Evolutionary conservation across 176 grass and related monocot species (phyloP).

Genomic region (Oryza meridionalis): DNA sequence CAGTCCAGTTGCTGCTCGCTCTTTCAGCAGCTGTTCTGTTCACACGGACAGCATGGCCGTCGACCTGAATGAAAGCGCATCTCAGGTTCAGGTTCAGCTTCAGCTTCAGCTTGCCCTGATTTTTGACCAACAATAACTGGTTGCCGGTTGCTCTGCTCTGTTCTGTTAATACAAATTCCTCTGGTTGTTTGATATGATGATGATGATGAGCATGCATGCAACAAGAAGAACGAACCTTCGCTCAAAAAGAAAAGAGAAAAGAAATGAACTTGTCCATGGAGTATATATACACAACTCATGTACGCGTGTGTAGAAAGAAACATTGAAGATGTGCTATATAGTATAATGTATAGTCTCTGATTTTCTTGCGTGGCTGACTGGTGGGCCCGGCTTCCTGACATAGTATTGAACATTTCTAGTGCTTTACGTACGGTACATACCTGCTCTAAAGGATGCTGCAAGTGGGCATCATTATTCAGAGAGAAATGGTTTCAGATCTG

Average conservation of each 20-base stretch:
- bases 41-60: background rate
- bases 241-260: background rate
- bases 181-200: background rate
- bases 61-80: background rate
- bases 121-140: background rate
- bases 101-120: background rate
- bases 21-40: background rate
- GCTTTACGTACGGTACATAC: background rate
- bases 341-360: background rate
- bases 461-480: background rate
- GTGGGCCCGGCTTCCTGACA: background rate
- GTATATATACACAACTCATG: background rate
- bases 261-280: background rate
- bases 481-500: background rate
- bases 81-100: background rate
- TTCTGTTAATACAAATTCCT: background rate
- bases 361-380: background rate
- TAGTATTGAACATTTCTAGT: background rate
- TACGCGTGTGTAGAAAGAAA: background rate
- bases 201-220: background rate
- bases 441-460: background rate
- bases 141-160: background rate
- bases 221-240: background rate
- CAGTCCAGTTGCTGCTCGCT: background rate
- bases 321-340: background rate